These are phyloP conservation scores for Colletotrichum lindemuthianum DNA, from an alignment of 2,329 filamentous ascomycete species.

Conservation along the genomic window DNA sequence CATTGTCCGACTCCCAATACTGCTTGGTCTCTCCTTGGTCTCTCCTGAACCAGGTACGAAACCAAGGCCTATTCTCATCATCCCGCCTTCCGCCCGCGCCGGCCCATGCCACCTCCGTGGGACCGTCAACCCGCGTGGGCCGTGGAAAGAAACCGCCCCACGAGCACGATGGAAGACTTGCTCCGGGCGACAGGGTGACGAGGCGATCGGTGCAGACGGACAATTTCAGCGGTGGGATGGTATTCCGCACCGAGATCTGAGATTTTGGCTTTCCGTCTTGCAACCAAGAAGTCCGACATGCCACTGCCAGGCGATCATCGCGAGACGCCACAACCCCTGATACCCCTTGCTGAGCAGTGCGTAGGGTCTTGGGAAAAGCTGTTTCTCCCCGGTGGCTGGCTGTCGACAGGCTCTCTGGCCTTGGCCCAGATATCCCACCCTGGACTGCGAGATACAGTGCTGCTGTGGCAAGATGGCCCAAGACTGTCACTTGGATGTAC, in stretches of 20 bases:
- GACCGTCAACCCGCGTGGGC: conserved; percentile 29
- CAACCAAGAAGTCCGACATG: conserved; percentile 6
- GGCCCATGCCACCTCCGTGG: conserved; percentile 8
- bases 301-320: background rate
- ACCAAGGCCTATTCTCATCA: background rate
- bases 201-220: conserved; percentile 28
- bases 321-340: conserved; percentile 26
- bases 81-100: conserved; percentile 3
- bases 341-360: conserved; percentile 27
- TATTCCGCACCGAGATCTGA: conserved; percentile 19
- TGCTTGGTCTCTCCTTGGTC: no score
- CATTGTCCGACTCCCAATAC: no score
- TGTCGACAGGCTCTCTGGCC: conserved; percentile 5
- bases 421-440: background rate
- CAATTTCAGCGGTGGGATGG: conserved; percentile 15
- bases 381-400: background rate
- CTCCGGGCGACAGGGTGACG: conserved; percentile 11
- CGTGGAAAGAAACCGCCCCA: conserved; percentile 15
- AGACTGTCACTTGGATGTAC: conserved; percentile 11
- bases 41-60: background rate
- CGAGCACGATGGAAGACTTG: background rate
- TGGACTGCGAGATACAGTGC: no score
- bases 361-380: conserved; percentile 24
- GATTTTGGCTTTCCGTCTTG: conserved; percentile 13
- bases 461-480: background rate